Percentiles rank a stretch among this genome's conserved stretches.
Conservation (phyloP, 2,329 filamentous ascomycete species). For the Aspergillus ochraceus region DNA sequence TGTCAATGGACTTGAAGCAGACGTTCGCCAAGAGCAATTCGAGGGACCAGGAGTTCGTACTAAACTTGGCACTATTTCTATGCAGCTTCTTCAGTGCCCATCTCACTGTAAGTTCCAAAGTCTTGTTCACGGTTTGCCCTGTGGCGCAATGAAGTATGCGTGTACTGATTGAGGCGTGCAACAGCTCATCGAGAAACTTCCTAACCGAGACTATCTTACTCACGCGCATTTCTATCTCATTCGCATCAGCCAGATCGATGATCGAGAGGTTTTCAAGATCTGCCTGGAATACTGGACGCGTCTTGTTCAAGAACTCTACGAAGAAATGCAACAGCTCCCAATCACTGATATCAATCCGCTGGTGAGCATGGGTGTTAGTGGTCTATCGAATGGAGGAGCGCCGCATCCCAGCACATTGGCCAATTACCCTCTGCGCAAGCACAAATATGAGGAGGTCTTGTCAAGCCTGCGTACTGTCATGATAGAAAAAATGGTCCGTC, state of each 20-base stretch:
- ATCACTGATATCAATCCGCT: conserved; percentile 91
- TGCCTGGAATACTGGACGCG: conserved; percentile 99
- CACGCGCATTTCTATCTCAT: conserved; percentile 98
- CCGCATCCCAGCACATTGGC: conserved; percentile 80
- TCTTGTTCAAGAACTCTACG: conserved; percentile 94
- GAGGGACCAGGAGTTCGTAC: conserved; percentile 93
- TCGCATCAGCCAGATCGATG: conserved; percentile 96
- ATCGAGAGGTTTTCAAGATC: conserved; percentile 99
- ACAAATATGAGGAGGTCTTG: conserved; percentile 94
- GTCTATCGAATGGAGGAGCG: conserved; percentile 75
- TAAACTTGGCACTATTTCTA: conserved; percentile 92
- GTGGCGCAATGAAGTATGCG: not conserved
- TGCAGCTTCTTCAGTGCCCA: conserved; percentile 97
- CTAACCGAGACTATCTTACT: conserved; percentile 89
- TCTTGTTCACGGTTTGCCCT: not conserved
- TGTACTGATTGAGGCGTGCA: not conserved
- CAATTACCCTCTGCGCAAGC: conserved; percentile 92
- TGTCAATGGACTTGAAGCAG: conserved; percentile 83
- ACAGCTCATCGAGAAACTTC: conserved; percentile 89
- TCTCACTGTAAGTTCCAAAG: conserved; percentile 62
- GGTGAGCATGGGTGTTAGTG: conserved; percentile 70
- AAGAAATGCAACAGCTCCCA: conserved; percentile 96
- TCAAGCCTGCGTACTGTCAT: conserved; percentile 95
- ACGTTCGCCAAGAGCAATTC: conserved; percentile 92
- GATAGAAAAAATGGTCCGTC: conserved; percentile 99